A percentile compares a stretch with the other conserved stretches of the same genome.
These are phyloP conservation scores for Vickermania ingenoplastis DNA, from an alignment of 208 protist genomes.

Conservation along the genomic window DNA sequence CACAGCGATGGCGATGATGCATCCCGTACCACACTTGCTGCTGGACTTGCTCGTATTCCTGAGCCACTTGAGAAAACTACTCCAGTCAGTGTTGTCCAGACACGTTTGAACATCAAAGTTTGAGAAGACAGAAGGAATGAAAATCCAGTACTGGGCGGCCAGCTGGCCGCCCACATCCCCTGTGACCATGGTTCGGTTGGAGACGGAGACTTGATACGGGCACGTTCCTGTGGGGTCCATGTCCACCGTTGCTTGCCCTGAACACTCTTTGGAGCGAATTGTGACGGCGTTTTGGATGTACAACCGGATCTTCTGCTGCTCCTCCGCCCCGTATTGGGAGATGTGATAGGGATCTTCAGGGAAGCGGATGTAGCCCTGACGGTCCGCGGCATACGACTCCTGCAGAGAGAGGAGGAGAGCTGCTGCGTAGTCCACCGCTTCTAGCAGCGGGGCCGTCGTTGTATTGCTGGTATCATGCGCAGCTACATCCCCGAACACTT, in stretches of 20 bases:
- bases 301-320: slow-evolving; percentile 21
- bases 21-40: slow-evolving; percentile 39
- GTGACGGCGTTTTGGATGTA: background rate
- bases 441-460: slow-evolving; percentile 21
- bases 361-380: background rate
- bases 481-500: slow-evolving; percentile 17
- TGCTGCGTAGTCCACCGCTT: slow-evolving; percentile 8
- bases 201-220: slow-evolving; percentile 14
- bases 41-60: slow-evolving; percentile 4
- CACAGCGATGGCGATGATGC: slow-evolving; percentile 64
- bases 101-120: slow-evolving; percentile 30
- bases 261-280: background rate
- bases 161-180: slow-evolving; percentile 4
- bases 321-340: slow-evolving; percentile 8
- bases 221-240: background rate
- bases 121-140: slow-evolving; percentile 24
- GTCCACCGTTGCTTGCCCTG: background rate
- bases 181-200: slow-evolving; percentile 29
- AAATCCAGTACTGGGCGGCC: slow-evolving; percentile 22
- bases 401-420: slow-evolving; percentile 4
- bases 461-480: slow-evolving; percentile 17
- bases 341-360: slow-evolving; percentile 17
- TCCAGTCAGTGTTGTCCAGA: slow-evolving; percentile 36
- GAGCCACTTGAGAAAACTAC: slow-evolving; percentile 12
- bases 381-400: slow-evolving; percentile 11